Evolutionary conservation across 2,329 filamentous ascomycete species (phyloP).

Genomic region (Thielaviopsis punctulata): DNA sequence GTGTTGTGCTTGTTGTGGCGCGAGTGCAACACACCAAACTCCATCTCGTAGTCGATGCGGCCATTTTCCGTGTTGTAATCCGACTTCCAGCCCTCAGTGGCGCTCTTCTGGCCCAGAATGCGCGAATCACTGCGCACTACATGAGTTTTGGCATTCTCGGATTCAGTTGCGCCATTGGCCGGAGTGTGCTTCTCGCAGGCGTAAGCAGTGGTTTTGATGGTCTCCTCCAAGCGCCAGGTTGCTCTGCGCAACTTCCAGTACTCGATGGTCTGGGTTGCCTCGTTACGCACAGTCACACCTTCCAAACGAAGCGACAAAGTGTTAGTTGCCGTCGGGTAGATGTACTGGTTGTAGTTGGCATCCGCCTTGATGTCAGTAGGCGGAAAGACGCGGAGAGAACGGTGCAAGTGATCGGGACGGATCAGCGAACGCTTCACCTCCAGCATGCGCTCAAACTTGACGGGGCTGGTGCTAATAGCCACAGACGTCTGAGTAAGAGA

Average conservation of each 20-base stretch:
- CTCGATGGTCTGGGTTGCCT: conserved; percentile 52
- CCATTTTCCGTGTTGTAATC: conserved; percentile 35
- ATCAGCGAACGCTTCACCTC: conserved; percentile 62
- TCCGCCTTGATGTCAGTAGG: conserved; percentile 84
- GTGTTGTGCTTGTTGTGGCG: conserved; percentile 7
- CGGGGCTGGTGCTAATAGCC: conserved; percentile 18
- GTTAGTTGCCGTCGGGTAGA: conserved; percentile 75
- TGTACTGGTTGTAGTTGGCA: conserved; percentile 64
- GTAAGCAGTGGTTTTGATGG: conserved; percentile 58
- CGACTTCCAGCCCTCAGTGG: conserved; percentile 83
- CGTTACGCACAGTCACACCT: conserved; percentile 59
- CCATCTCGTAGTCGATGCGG: conserved; percentile 47
- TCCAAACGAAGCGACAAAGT: conserved; percentile 65
- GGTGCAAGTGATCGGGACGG: conserved; percentile 60
- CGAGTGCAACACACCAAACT: conserved; percentile 44
- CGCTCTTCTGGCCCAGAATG: conserved; percentile 61
- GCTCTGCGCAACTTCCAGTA: conserved; percentile 82
- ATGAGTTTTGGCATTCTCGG: conserved; percentile 32
- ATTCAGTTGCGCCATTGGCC: conserved; percentile 21
- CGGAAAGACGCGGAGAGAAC: conserved; percentile 86
- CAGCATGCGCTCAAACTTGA: conserved; percentile 50
- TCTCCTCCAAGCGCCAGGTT: conserved; percentile 86
- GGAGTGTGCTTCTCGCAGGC: conserved; percentile 62
- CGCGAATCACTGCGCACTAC: conserved; percentile 60
- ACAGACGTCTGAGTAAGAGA: conserved; percentile 39